Evolutionary conservation across 2,329 filamentous ascomycete genomes (phyloP).

Genomic region (Orbilia blumenaviensis): DNA sequence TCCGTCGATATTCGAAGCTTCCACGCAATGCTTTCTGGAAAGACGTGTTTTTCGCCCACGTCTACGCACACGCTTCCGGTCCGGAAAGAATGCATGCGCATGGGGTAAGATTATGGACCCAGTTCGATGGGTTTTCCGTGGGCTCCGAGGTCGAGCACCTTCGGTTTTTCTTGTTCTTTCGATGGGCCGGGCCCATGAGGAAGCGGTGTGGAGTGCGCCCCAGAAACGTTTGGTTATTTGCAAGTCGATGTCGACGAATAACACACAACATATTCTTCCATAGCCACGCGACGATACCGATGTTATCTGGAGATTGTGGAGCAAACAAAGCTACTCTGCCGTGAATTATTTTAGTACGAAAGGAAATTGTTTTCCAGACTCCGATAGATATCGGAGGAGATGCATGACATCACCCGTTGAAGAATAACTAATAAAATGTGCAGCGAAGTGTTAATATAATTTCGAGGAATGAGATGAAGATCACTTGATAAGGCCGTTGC

Average conservation of each 20-base stretch:
- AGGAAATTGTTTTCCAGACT: constrained; percentile 9
- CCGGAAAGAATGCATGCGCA: constrained; percentile 12
- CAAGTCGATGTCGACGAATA: constrained; percentile 1
- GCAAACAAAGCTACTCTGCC: background rate
- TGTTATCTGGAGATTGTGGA: constrained; percentile 11
- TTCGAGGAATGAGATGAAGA: background rate
- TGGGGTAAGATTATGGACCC: background rate
- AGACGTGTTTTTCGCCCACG: background rate
- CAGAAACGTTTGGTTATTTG: background rate
- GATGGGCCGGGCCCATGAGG: background rate
- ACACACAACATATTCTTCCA: background rate
- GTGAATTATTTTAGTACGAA: background rate
- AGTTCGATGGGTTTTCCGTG: background rate
- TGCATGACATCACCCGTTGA: constrained; percentile 12
- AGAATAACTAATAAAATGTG: background rate
- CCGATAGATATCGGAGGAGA: constrained; percentile 10
- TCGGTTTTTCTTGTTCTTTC: background rate
- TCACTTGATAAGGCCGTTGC: background rate
- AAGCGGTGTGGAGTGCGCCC: constrained; percentile 10
- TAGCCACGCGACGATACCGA: constrained; percentile 13
- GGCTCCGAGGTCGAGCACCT: background rate
- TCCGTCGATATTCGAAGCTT: constrained; percentile 13
- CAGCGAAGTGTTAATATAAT: background rate
- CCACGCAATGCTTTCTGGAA: constrained; percentile 26
- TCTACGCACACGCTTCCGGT: constrained; percentile 1